Evolutionary conservation across 768 basidiomycete species (phyloP), one percentile per base, ranked within the genome.

Genomic region (Trametes maxima): DNA sequence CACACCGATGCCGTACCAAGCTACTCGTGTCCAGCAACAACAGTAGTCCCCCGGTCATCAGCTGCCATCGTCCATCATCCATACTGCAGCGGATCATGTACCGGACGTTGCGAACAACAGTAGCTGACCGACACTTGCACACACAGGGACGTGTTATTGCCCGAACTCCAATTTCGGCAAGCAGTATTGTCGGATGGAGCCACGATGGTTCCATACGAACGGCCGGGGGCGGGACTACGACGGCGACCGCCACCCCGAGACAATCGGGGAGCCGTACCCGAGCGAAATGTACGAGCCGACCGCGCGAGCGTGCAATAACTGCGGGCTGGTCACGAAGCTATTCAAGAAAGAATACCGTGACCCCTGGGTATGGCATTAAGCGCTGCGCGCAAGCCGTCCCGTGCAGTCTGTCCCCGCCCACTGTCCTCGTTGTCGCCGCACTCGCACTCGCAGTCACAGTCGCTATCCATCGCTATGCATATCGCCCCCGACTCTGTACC

Each of bases 221-320:
- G 67, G 66, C 19, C 70, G 67, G 33, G 70, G 67, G 22, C 65
- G 65, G 25, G 33, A 45, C 1, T 77, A 75, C 57, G 58, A 54
- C 42, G 75, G 76, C 16, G 75, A 77, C 60, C 67, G 73, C n/a
- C 76, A 77, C 57, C 75, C 77, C n/a, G 64, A 65, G 8, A 62
- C 66, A 5, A 63, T 69, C 55, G 66, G 59, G 14, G 63, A 57
- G 11, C 53, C 63, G 17, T 70, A 68, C 44, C 43, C 60, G 17
- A 65, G 66, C 4, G 68, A 75, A 10, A 64, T 67, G 13, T 77
- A 70, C 56, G 74, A 76, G 54, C 57, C 67, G 14, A 53, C 65
- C 25, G 46, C 63, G 16, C 65, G 72, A 47, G 63, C 67, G 37
- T 77, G 75, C 65, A 70, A 69, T 36, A 75, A 71, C 54, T 77